A percentile compares a stretch with the other conserved stretches of the same genome.
Evolutionary conservation across 2,329 filamentous ascomycete genomes (phyloP).

Genomic region (Penicillium concentricum): DNA sequence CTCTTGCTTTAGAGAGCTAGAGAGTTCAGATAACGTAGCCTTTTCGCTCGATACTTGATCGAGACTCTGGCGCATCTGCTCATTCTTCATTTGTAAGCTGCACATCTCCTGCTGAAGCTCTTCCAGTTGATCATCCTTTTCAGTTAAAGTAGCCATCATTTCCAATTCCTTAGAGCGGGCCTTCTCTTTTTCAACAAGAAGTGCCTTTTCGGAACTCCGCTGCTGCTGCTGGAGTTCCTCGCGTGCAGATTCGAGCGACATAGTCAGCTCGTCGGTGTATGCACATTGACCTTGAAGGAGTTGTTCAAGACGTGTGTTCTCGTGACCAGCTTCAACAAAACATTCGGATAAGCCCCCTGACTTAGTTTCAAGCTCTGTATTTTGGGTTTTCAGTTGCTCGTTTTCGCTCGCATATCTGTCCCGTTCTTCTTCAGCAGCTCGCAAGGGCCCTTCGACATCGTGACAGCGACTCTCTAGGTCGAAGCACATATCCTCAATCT

Average conservation of each 20-base stretch:
- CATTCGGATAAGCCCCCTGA: conserved; percentile 36
- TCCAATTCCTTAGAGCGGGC: conserved; percentile 43
- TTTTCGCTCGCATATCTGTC: conserved; percentile 36
- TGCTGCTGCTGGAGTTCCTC: conserved; percentile 40
- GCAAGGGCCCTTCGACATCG: conserved; percentile 55
- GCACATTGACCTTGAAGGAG: conserved; percentile 40
- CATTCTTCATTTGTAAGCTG: conserved; percentile 21
- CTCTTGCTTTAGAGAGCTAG: conserved; percentile 26
- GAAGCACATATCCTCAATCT: conserved; percentile 54
- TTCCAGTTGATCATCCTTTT: conserved; percentile 47
- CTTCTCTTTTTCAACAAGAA: conserved; percentile 27
- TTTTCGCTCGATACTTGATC: conserved; percentile 26
- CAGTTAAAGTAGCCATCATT: conserved; percentile 42
- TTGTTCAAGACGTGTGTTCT: conserved; percentile 38
- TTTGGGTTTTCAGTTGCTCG: conserved; percentile 30
- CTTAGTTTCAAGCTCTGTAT: conserved; percentile 38
- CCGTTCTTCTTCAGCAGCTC: conserved; percentile 38
- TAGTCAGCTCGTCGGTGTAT: conserved; percentile 39
- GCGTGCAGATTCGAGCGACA: conserved; percentile 33
- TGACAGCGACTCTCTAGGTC: conserved; percentile 58
- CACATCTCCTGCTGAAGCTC: conserved; percentile 40
- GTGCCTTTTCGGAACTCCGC: conserved; percentile 31
- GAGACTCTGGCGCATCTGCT: conserved; percentile 20
- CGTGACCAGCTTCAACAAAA: conserved; percentile 41
- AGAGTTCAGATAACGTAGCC: conserved; percentile 21